phyloP scores from a whole-genome alignment of 164 flowering plant genomes.

The Stephania yunnanensis region DNA sequence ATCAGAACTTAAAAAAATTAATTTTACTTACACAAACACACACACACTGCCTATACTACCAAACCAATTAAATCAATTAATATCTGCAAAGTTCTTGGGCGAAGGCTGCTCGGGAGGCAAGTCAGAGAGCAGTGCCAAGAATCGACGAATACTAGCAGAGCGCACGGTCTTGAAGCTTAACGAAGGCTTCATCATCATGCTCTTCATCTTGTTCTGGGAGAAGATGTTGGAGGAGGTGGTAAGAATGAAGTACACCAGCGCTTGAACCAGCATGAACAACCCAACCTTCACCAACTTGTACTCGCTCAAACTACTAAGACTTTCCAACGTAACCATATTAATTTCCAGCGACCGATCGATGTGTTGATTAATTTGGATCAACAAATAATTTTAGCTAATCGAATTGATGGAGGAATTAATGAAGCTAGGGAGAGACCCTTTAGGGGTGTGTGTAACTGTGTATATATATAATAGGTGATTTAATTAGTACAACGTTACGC shows the following conservation, averaged over 20 bases:
- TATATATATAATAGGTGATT: too few relatives aligned
- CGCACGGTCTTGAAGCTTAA: slow-evolving; percentile 17
- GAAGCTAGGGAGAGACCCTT: too few relatives aligned
- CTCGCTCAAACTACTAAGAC: slow-evolving; percentile 13
- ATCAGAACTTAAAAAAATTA: too few relatives aligned
- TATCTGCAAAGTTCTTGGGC: too few relatives aligned
- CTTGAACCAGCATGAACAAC: slow-evolving; percentile 50
- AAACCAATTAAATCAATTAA: too few relatives aligned
- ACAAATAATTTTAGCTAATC: too few relatives aligned
- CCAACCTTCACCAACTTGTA: slow-evolving; percentile 31
- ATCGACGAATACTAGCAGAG: slow-evolving; percentile 16
- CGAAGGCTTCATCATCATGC: slow-evolving; percentile 5
- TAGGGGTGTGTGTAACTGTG: too few relatives aligned
- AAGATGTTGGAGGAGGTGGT: slow-evolving; percentile 46
- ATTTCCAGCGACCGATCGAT: background rate
- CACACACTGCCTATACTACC: too few relatives aligned
- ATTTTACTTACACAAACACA: too few relatives aligned
- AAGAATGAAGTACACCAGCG: slow-evolving; percentile 57
- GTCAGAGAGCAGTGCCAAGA: slow-evolving; percentile 20
- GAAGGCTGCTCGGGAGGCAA: slow-evolving; percentile 7
- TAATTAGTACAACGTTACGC: too few relatives aligned
- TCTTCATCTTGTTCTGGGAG: slow-evolving; percentile 1
- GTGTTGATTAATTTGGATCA: background rate
- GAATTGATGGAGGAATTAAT: too few relatives aligned
- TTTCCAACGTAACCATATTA: slow-evolving; percentile 22